phyloP scores from a whole-genome alignment of 331 rosid species.

The Pyrus hybrid region DNA sequence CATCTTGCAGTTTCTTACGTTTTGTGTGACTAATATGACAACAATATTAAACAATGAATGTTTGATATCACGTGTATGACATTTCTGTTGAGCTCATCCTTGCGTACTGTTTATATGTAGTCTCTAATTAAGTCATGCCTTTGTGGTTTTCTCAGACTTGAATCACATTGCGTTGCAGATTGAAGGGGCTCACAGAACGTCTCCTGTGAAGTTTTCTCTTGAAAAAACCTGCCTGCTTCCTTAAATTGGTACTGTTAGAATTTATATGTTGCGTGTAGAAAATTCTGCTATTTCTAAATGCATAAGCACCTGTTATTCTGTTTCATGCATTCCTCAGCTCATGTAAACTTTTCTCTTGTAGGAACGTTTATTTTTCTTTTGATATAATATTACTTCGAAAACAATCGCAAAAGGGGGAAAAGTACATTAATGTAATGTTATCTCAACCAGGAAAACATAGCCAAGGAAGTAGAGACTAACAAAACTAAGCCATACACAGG shows the following conservation, averaged over 20 bases:
- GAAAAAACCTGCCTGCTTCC: slow-evolving; percentile 67
- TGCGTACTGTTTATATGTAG: neutral
- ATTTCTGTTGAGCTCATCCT: neutral
- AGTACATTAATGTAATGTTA: no score
- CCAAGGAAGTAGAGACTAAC: no score
- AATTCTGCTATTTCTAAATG: neutral
- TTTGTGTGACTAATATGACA: no score
- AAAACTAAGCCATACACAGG: no score
- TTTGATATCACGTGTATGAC: neutral
- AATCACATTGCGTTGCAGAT: slow-evolving; percentile 39
- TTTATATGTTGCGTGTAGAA: neutral
- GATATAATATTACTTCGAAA: no score
- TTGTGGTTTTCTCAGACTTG: slow-evolving; percentile 43
- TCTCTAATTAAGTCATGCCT: slow-evolving; percentile 1
- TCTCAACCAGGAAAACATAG: no score
- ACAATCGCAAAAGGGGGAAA: no score
- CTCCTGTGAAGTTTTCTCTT: slow-evolving; percentile 45
- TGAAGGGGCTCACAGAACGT: slow-evolving; percentile 69
- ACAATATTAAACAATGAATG: neutral
- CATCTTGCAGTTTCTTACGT: no score
- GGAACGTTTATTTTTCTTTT: slow-evolving; percentile 2
- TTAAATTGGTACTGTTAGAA: slow-evolving; percentile 58
- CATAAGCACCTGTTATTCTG: neutral
- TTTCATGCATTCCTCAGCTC: neutral
- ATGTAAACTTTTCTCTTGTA: slow-evolving; percentile 29